Evolutionary conservation across 73 alveolate genomes (phyloP).

Genomic region (Blepharisma japonicum): DNA sequence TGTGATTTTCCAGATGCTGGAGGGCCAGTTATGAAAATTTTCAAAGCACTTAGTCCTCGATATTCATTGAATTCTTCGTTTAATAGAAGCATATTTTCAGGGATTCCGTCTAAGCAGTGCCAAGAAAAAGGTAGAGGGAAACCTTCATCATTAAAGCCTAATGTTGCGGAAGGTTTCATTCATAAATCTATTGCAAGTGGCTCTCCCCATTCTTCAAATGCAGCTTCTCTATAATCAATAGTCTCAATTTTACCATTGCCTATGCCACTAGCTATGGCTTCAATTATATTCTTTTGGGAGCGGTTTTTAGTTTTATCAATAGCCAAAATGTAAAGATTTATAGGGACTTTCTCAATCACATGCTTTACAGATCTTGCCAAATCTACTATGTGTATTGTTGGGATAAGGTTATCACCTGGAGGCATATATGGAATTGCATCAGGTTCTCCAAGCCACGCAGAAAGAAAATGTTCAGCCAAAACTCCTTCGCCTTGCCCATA

Average conservation of each 20-base stretch:
- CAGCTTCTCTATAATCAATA: conserved; percentile 40
- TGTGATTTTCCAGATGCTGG: conserved; percentile 88
- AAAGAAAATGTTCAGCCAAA: conserved; percentile 66
- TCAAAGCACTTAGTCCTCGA: conserved; percentile 70
- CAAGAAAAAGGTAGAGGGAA: conserved; percentile 54
- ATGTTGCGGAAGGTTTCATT: conserved; percentile 35
- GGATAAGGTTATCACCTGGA: conserved; percentile 85
- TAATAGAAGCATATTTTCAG: conserved; percentile 40
- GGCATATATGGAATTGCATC: conserved; percentile 50
- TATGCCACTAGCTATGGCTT: conserved; percentile 82
- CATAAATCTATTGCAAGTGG: conserved; percentile 50
- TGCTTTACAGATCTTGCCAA: conserved; percentile 77
- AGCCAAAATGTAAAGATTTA: conserved; percentile 80
- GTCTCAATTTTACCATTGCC: conserved; percentile 74
- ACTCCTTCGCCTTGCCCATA: conserved; percentile 92
- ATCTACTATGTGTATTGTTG: conserved; percentile 94
- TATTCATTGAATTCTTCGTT: conserved; percentile 72
- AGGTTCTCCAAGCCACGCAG: conserved; percentile 78
- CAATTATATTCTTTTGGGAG: conserved; percentile 71
- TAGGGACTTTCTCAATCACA: conserved; percentile 75
- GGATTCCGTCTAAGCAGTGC: conserved; percentile 78
- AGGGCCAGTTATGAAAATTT: conserved; percentile 82
- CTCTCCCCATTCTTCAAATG: conserved; percentile 61
- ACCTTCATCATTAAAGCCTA: conserved; percentile 36
- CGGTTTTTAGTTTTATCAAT: conserved; percentile 84